Evolutionary conservation across 2,329 filamentous ascomycete genomes (phyloP).

Genomic region (Clarireedia homoeocarpa): DNA sequence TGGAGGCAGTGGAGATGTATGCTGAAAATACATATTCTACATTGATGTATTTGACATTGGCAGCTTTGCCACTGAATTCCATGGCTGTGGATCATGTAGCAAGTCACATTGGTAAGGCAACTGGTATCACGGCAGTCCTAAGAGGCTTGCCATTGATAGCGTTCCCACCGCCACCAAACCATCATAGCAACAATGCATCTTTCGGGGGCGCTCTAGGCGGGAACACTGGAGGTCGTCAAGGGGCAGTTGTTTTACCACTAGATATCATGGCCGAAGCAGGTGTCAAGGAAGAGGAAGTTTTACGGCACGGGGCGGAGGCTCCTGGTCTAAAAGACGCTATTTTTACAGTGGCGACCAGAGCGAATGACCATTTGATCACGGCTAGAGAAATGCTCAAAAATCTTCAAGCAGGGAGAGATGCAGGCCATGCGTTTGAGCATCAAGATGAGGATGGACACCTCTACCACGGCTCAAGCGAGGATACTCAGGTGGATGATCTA

Average conservation of each 20-base stretch:
- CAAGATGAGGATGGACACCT: constrained; percentile 64
- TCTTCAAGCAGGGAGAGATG: constrained; percentile 62
- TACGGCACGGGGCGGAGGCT: constrained; percentile 70
- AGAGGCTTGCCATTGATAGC: constrained; percentile 84
- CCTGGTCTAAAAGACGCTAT: constrained; percentile 80
- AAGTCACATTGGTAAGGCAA: constrained; percentile 90
- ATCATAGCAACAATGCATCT: constrained; percentile 42
- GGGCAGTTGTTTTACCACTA: constrained; percentile 70
- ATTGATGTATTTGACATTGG: constrained; percentile 79
- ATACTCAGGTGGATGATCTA: constrained; percentile 40
- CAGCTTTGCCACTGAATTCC: constrained; percentile 69
- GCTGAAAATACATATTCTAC: constrained; percentile 94
- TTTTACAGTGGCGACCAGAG: constrained; percentile 85
- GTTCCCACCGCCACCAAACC: constrained; percentile 56
- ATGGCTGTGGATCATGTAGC: constrained; percentile 87
- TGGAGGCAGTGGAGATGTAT: constrained; percentile 75
- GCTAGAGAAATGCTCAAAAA: constrained; percentile 85
- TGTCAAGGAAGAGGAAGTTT: constrained; percentile 82
- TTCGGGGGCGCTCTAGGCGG: constrained; percentile 33
- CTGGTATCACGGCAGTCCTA: constrained; percentile 79
- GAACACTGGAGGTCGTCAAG: constrained; percentile 39
- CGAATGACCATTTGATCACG: constrained; percentile 92
- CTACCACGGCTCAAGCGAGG: constrained; percentile 35
- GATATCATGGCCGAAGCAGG: constrained; percentile 81
- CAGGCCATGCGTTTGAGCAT: constrained; percentile 86